phyloP scores from a whole-genome alignment of 495 filamentous ascomycete genomes.

The Glarea lozoyensis region DNA sequence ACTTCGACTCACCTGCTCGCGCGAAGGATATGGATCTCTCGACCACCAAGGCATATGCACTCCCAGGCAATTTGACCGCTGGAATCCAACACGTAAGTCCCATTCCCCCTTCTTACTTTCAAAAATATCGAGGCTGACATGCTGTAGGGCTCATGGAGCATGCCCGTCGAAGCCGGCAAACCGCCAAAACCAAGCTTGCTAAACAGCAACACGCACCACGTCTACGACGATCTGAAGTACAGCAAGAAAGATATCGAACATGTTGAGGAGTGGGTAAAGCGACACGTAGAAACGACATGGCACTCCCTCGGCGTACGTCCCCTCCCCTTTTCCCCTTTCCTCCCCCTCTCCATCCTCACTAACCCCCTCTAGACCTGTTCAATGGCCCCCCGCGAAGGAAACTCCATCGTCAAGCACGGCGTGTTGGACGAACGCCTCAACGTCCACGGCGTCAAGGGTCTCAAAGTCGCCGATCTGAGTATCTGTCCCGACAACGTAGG shows the following conservation, averaged over 20 bases:
- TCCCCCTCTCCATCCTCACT: neutral
- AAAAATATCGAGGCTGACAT: neutral
- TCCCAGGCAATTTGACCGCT: constrained; percentile 62
- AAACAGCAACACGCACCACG: constrained; percentile 41
- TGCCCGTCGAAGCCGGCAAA: constrained; percentile 37
- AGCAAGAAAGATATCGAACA: constrained; percentile 55
- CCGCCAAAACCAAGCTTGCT: constrained; percentile 35
- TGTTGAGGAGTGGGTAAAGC: constrained; percentile 70
- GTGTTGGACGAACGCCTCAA: constrained; percentile 74
- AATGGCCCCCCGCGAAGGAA: constrained; percentile 73
- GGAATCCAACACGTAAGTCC: constrained; percentile 40
- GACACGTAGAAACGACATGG: constrained; percentile 75
- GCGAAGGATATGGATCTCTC: constrained; percentile 65
- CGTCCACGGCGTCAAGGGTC: constrained; percentile 69
- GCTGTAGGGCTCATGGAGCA: constrained; percentile 34
- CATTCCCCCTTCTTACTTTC: too few species aligned
- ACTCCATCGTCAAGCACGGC: constrained; percentile 71
- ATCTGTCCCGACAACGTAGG: constrained; percentile 81
- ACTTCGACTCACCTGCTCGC: constrained; percentile 56
- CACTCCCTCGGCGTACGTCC: constrained; percentile 47
- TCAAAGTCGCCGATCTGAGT: constrained; percentile 74
- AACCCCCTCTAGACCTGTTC: constrained; percentile 54
- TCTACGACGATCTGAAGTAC: constrained; percentile 58
- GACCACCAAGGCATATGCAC: constrained; percentile 66
- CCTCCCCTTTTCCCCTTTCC: neutral